Evolutionary conservation across 1,284 basidiomycete species (phyloP).

Genomic region (Boletus austroedulis): DNA sequence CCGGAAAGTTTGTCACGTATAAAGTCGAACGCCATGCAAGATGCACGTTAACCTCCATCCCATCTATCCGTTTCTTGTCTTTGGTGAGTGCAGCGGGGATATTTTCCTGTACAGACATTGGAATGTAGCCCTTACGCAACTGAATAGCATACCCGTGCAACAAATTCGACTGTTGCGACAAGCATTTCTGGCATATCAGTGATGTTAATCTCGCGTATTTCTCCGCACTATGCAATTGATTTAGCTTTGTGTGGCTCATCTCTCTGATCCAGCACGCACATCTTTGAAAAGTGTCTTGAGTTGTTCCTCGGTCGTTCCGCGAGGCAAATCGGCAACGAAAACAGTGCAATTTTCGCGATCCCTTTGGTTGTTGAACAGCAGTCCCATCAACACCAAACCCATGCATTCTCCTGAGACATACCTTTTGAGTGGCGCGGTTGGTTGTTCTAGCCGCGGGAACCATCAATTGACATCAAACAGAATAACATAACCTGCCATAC

Average conservation of each 20-base stretch:
- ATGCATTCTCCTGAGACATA: conserved; percentile 27
- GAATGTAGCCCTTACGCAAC: neutral
- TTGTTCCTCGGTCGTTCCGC: conserved; percentile 59
- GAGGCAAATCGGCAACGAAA: conserved; percentile 74
- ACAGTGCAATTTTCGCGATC: conserved; percentile 96
- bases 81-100: conserved; percentile 87
- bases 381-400: neutral
- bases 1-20: conserved; percentile 96
- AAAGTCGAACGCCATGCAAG: conserved; percentile 93
- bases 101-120: conserved; percentile 51
- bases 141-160: conserved; percentile 52
- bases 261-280: conserved; percentile 46
- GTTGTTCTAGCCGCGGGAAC: conserved; percentile 40
- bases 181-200: conserved; percentile 53
- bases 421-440: conserved; percentile 58
- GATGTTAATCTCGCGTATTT: conserved; percentile 76
- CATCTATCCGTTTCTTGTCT: conserved; percentile 84
- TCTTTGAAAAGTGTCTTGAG: conserved; percentile 81
- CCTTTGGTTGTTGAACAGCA: conserved; percentile 40
- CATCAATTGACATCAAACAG: conserved; percentile 5
- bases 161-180: conserved; percentile 82
- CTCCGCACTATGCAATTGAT: conserved; percentile 66
- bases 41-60: conserved; percentile 75
- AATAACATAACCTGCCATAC: conserved; percentile 35
- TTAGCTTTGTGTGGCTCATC: conserved; percentile 7